Conservation (phyloP, 1,284 basidiomycete genomes). For the Sphagnurus paluster region DNA sequence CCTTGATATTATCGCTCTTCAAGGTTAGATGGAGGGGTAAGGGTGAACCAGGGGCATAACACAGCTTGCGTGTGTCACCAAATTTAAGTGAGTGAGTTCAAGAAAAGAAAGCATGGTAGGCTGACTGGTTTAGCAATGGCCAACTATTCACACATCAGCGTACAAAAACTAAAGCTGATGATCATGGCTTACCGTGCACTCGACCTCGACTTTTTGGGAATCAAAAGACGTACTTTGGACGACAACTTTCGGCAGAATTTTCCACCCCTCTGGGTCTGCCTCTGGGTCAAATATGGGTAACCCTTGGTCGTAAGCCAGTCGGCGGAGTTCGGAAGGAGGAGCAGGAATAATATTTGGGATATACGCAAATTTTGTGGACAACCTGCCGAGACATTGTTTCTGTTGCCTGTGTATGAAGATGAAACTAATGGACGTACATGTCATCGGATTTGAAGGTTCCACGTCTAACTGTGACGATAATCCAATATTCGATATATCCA, state of each 20-base stretch:
- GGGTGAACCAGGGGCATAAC: conserved; percentile 47
- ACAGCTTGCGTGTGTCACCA: conserved; percentile 37
- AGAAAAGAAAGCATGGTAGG: too few species aligned
- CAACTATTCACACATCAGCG: conserved; percentile 36
- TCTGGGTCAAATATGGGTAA: conserved; percentile 42
- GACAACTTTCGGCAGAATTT: conserved; percentile 34
- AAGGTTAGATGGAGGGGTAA: conserved; percentile 51
- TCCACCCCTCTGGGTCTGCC: conserved; percentile 51
- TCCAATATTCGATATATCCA: conserved; percentile 49
- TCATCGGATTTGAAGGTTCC: conserved; percentile 43
- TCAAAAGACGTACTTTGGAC: conserved; percentile 47
- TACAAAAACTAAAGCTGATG: not conserved
- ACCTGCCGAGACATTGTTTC: too few species aligned
- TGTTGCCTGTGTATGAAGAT: too few species aligned
- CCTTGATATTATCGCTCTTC: conserved; percentile 41
- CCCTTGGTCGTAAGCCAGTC: conserved; percentile 45
- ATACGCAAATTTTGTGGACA: conserved; percentile 39
- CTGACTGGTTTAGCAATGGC: conserved; percentile 56
- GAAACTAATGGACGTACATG: too few species aligned
- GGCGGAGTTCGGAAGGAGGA: conserved; percentile 46
- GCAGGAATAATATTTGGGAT: conserved; percentile 39
- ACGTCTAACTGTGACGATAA: conserved; percentile 47
- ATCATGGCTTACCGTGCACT: conserved; percentile 37
- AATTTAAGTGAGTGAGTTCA: too few species aligned
- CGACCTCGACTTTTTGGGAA: conserved; percentile 36